Evolutionary conservation across 2,329 filamentous ascomycete species (phyloP).

Genomic region (Trichoderma sp.): DNA sequence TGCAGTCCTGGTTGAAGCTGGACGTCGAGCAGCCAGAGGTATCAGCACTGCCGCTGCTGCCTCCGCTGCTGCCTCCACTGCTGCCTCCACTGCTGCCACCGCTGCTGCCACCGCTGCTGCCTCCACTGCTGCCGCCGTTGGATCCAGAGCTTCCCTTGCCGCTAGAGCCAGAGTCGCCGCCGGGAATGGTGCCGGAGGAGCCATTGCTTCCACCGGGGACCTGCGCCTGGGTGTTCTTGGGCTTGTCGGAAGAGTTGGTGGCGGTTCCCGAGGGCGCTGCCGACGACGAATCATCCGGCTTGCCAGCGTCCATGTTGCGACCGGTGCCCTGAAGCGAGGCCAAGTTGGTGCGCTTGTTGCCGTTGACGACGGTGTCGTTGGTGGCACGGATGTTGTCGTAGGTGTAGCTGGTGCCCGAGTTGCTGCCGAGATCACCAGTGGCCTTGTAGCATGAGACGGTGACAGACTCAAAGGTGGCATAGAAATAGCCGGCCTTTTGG

Average conservation of each 20-base stretch:
- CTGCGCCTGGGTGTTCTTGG: conserved; percentile 26
- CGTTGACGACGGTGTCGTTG: conserved; percentile 74
- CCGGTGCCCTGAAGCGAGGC: conserved; percentile 80
- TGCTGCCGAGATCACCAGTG: conserved; percentile 59
- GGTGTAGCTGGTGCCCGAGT: conserved; percentile 69
- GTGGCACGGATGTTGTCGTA: conserved; percentile 64
- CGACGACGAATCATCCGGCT: conserved; percentile 22
- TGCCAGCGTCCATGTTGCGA: conserved; percentile 59
- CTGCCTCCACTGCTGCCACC: conserved; percentile 24
- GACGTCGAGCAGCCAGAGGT: conserved; percentile 35
- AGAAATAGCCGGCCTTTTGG: conserved; percentile 82
- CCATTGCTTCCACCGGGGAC: conserved; percentile 32
- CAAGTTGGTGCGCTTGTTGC: conserved; percentile 70
- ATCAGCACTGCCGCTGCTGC: conserved; percentile 24
- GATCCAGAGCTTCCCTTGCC: conserved; percentile 16
- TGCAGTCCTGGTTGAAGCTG: conserved; percentile 43
- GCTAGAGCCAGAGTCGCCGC: conserved; percentile 2
- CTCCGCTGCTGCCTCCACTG: conserved; percentile 22
- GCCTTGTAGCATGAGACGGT: conserved; percentile 81
- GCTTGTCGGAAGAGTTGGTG: conserved; percentile 21
- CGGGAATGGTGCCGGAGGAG: conserved; percentile 27
- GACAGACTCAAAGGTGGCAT: conserved; percentile 72
- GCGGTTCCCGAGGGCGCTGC: not conserved
- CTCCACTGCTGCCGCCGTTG: conserved; percentile 2
- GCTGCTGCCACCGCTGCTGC: conserved; percentile 16